phyloP scores from a whole-genome alignment of 768 basidiomycete species.

The Hygrocybe coccinea region DNA sequence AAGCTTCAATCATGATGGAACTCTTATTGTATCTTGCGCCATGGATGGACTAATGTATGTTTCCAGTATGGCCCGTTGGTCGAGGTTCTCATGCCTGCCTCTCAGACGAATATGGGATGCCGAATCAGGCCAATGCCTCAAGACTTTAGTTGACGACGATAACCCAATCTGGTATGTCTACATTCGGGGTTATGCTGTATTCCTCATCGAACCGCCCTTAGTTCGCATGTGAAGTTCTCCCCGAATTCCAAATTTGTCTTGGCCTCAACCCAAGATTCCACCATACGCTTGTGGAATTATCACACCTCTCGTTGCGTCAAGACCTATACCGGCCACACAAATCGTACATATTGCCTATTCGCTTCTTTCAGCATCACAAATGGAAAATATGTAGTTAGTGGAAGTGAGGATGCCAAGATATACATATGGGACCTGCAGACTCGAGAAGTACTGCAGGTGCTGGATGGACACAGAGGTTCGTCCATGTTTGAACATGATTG shows the following conservation, averaged over 20 bases:
- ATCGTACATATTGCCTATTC: constrained; percentile 78
- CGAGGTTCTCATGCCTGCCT: not conserved
- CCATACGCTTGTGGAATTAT: constrained; percentile 91
- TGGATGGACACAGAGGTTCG: constrained; percentile 79
- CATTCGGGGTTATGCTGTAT: not conserved
- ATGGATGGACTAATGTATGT: constrained; percentile 96
- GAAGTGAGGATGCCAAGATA: constrained; percentile 85
- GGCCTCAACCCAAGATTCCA: constrained; percentile 90
- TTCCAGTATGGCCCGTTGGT: not conserved
- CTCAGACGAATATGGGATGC: constrained; percentile 95
- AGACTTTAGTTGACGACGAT: constrained; percentile 93
- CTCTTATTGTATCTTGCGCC: constrained; percentile 87
- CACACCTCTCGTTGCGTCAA: constrained; percentile 88
- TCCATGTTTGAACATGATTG: constrained; percentile 4
- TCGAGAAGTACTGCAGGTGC: constrained; percentile 64
- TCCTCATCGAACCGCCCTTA: constrained; percentile 22
- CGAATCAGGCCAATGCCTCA: constrained; percentile 94
- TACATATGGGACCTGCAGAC: constrained; percentile 89
- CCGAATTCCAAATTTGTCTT: constrained; percentile 89
- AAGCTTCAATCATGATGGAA: constrained; percentile 91
- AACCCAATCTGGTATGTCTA: constrained; percentile 77
- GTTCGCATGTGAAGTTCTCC: constrained; percentile 86
- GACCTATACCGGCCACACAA: constrained; percentile 83
- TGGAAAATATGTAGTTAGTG: constrained; percentile 73
- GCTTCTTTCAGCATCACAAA: constrained; percentile 58